A percentile compares a stretch with the other conserved stretches of the same genome.
Conservation (phyloP, 805 yeast species). For the Kodamaea lidongshanica region DNA sequence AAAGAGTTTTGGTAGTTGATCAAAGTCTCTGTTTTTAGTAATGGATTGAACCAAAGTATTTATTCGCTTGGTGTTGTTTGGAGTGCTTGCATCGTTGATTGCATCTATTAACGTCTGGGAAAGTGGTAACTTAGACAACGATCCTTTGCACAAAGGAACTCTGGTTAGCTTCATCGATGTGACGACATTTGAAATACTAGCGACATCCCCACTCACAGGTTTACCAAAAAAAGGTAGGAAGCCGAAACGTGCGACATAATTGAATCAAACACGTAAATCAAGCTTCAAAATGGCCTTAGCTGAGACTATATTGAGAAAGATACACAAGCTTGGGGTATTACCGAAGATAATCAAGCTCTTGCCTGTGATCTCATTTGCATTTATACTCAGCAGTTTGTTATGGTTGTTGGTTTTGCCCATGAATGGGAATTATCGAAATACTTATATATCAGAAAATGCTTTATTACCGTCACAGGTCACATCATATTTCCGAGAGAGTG, state of each 20-base stretch:
- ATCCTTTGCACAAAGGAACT: too few relatives aligned
- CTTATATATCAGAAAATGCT: slow-evolving; percentile 94
- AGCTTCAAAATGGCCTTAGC: slow-evolving; percentile 37
- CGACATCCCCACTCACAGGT: too few relatives aligned
- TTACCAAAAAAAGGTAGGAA: too few relatives aligned
- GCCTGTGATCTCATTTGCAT: slow-evolving; percentile 29
- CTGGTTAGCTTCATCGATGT: not conserved
- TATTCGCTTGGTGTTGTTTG: too few relatives aligned
- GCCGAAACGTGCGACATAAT: not conserved
- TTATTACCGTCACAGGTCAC: slow-evolving; percentile 94
- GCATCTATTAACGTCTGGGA: too few relatives aligned
- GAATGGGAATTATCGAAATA: slow-evolving; percentile 74
- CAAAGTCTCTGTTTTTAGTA: too few relatives aligned
- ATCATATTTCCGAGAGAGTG: slow-evolving; percentile 85
- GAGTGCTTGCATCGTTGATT: too few relatives aligned
- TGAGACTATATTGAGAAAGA: slow-evolving; percentile 32
- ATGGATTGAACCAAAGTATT: too few relatives aligned
- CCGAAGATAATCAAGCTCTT: slow-evolving; percentile 30
- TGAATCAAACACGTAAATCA: not conserved
- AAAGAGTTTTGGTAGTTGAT: too few relatives aligned
- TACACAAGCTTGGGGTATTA: slow-evolving; percentile 35
- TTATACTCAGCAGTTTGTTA: slow-evolving; percentile 28
- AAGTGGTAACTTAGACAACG: too few relatives aligned
- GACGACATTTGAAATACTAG: not conserved
- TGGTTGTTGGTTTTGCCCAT: slow-evolving; percentile 62